phyloP scores from a whole-genome alignment of 108 stramenopile species.

The Nannochloropsis oceanica region DNA sequence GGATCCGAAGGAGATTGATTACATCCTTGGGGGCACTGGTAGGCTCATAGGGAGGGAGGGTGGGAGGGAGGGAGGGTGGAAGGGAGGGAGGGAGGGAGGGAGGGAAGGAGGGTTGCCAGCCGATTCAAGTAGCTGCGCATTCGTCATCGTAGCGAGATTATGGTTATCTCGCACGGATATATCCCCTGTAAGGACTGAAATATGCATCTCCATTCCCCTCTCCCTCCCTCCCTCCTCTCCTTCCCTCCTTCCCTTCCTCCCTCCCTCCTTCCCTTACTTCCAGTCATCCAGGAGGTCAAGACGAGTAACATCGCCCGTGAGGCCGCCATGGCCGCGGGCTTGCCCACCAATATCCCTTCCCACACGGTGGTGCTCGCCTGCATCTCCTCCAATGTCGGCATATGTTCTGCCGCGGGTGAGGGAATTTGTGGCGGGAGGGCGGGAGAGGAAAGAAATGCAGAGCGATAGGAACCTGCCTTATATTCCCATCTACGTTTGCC shows the following conservation, averaged over 20 bases:
- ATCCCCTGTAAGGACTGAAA: background rate
- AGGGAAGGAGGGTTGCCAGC: background rate
- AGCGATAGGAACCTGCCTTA: too few species aligned
- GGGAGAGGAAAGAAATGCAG: too few species aligned
- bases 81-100: background rate
- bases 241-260: background rate
- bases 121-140: too few species aligned
- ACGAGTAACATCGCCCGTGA: conserved; percentile 87
- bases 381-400: conserved; percentile 59
- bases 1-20: conserved; percentile 67
- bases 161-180: too few species aligned
- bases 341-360: conserved; percentile 66
- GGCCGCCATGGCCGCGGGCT: conserved; percentile 85
- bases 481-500: too few species aligned
- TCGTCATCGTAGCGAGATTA: too few species aligned
- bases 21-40: conserved; percentile 69
- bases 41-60: background rate
- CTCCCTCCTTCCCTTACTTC: background rate
- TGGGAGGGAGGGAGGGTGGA: background rate
- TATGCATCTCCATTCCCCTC: background rate
- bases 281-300: conserved; percentile 33
- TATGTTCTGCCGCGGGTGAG: background rate
- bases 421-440: too few species aligned
- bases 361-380: conserved; percentile 90
- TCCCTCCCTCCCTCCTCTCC: background rate